Conservation (phyloP, 2,329 filamentous ascomycete genomes). For the Fusarium burgessii region DNA sequence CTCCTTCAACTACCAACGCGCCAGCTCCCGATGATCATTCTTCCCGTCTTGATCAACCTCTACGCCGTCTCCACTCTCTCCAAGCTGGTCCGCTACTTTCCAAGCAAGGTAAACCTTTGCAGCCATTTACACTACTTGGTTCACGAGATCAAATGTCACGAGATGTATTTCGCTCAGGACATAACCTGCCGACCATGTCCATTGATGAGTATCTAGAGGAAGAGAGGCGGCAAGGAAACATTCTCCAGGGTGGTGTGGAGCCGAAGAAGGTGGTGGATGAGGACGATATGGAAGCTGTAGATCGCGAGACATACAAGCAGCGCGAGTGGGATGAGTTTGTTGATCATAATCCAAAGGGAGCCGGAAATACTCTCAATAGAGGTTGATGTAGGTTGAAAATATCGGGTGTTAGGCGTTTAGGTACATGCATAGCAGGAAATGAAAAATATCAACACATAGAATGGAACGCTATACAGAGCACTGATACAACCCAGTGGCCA, state of each 20-base stretch:
- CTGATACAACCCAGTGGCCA: neutral
- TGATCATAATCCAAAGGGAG: conserved; percentile 87
- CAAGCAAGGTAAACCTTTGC: conserved; percentile 83
- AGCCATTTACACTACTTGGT: conserved; percentile 89
- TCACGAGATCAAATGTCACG: conserved; percentile 79
- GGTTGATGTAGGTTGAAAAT: conserved; percentile 56
- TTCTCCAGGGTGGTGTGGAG: conserved; percentile 91
- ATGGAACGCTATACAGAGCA: conserved; percentile 19
- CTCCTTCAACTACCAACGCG: conserved; percentile 60
- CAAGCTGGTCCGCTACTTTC: conserved; percentile 80
- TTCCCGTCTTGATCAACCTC: conserved; percentile 77
- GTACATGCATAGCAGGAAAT: conserved; percentile 20
- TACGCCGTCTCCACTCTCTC: conserved; percentile 63
- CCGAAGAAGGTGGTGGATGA: conserved; percentile 83
- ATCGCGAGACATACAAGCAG: conserved; percentile 92
- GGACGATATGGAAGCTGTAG: conserved; percentile 88
- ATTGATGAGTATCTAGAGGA: conserved; percentile 98
- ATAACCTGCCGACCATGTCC: conserved; percentile 95
- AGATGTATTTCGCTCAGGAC: conserved; percentile 89
- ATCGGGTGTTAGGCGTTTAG: conserved; percentile 20
- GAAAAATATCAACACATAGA: conserved; percentile 17
- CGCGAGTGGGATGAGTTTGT: conserved; percentile 95
- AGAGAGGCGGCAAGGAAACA: conserved; percentile 83
- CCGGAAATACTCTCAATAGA: conserved; percentile 86
- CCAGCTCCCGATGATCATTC: conserved; percentile 63